phyloP scores from a whole-genome alignment of 441 rosid species.

The Capsella rubella region DNA sequence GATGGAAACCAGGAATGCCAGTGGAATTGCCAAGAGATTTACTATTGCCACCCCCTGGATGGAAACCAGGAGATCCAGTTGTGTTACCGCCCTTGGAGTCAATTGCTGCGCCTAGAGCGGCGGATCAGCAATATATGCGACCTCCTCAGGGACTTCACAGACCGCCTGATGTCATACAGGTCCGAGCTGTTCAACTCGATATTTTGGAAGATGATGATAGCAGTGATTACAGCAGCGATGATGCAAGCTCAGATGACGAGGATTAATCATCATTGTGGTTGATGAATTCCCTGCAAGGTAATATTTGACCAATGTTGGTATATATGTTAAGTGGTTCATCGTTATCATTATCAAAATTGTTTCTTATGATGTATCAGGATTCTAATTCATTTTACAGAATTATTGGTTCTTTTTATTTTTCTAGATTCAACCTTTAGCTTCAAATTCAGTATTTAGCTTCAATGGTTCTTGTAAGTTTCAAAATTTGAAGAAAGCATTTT shows the following conservation, averaged over 20 bases:
- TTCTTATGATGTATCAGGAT: background rate
- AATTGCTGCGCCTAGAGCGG: slow-evolving; percentile 55
- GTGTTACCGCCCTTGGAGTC: slow-evolving; percentile 72
- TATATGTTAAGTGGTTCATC: background rate
- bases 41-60: slow-evolving; percentile 86
- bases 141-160: slow-evolving; percentile 59
- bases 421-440: no score
- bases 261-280: slow-evolving; percentile 46
- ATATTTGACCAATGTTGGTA: no score
- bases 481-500: background rate
- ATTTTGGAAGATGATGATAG: slow-evolving; percentile 81
- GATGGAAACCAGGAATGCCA: slow-evolving; percentile 97
- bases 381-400: slow-evolving; percentile 17
- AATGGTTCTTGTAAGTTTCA: slow-evolving; percentile 11
- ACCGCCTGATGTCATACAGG: slow-evolving; percentile 78
- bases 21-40: slow-evolving; percentile 74
- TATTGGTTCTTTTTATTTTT: background rate
- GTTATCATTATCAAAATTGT: background rate
- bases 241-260: slow-evolving; percentile 83
- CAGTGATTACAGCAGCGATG: slow-evolving; percentile 79
- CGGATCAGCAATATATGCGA: slow-evolving; percentile 54
- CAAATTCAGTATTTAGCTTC: background rate
- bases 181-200: slow-evolving; percentile 84
- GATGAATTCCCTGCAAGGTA: background rate
- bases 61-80: slow-evolving; percentile 91